phyloP scores from a whole-genome alignment of 108 stramenopile genomes.

The Aurantiochytrium sp. region DNA sequence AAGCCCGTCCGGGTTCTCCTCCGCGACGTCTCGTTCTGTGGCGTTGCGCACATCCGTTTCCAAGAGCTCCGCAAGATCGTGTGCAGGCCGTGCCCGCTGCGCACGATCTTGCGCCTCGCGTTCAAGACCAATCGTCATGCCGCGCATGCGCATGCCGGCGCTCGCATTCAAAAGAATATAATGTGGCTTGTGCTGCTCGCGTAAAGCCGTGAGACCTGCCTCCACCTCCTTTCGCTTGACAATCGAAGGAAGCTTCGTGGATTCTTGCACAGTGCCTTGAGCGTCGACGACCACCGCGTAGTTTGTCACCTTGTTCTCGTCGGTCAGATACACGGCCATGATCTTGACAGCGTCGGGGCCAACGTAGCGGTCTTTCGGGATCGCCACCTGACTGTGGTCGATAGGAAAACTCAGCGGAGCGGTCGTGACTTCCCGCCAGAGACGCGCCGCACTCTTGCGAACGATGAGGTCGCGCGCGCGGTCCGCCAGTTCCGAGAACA shows the following conservation, averaged over 20 bases:
- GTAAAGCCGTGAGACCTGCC: not conserved
- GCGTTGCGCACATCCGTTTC: constrained; percentile 32
- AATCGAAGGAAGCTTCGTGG: not conserved
- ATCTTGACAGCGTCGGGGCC: not conserved
- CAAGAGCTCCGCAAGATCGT: constrained; percentile 49
- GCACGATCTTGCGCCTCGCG: not conserved
- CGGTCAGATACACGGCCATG: not conserved
- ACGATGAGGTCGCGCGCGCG: not conserved
- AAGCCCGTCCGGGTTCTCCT: constrained; percentile 64
- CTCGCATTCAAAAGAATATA: not conserved
- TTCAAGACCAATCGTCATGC: not conserved
- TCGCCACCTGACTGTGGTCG: not conserved
- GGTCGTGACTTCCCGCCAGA: not conserved
- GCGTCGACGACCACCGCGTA: not conserved
- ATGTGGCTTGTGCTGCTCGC: not conserved
- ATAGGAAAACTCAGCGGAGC: not conserved
- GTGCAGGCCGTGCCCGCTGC: not conserved
- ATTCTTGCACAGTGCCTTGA: not conserved
- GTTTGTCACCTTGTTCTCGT: not conserved
- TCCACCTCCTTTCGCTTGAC: not conserved
- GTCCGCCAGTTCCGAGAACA: not conserved
- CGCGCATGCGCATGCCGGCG: constrained; percentile 17
- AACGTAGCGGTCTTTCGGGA: not conserved
- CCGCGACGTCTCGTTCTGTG: constrained; percentile 54
- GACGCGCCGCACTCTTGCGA: not conserved